Evolutionary conservation across 1,284 basidiomycete species (phyloP).

Genomic region (Ustanciosporium gigantosporum): DNA sequence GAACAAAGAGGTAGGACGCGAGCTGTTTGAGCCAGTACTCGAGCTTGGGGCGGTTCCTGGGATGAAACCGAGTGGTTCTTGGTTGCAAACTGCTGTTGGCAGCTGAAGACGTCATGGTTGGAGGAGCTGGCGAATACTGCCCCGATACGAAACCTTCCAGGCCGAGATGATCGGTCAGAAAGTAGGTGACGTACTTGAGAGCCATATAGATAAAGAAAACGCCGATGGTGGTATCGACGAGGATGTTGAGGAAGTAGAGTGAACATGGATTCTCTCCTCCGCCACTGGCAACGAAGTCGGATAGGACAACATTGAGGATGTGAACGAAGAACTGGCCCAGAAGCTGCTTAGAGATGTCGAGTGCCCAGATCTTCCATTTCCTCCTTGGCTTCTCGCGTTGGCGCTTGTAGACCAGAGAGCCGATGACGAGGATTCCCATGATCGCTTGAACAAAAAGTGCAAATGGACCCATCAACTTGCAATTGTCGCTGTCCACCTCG

Average conservation of each 20-base stretch:
- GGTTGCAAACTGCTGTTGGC: conserved; percentile 1
- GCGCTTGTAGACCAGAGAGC: conserved; percentile 83
- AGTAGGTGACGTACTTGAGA: conserved; percentile 72
- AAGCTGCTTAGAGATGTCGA: conserved; percentile 71
- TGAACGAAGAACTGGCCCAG: conserved; percentile 90
- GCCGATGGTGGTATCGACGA: conserved; percentile 90
- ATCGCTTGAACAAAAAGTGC: conserved; percentile 69
- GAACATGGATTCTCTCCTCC: conserved; percentile 54
- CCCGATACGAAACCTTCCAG: conserved; percentile 82
- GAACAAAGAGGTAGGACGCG: conserved; percentile 77
- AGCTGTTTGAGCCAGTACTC: conserved; percentile 80
- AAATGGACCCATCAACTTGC: conserved; percentile 51
- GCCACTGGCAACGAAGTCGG: conserved; percentile 37
- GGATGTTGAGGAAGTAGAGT: conserved; percentile 86
- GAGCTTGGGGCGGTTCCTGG: conserved; percentile 42
- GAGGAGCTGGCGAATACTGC: conserved; percentile 66
- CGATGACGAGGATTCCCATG: conserved; percentile 83
- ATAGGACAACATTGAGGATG: conserved; percentile 75
- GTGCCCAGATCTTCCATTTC: conserved; percentile 85
- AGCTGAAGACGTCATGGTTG: conserved; percentile 4
- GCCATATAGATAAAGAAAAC: conserved; percentile 81
- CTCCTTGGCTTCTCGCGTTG: conserved; percentile 81
- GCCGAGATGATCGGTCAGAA: conserved; percentile 71
- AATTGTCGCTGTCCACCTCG: conserved; percentile 47
- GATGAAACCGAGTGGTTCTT: conserved; percentile 3